These are phyloP conservation scores for Luvunga scandens DNA, from an alignment of 345 rosid genomes.

Conservation along the genomic window DNA sequence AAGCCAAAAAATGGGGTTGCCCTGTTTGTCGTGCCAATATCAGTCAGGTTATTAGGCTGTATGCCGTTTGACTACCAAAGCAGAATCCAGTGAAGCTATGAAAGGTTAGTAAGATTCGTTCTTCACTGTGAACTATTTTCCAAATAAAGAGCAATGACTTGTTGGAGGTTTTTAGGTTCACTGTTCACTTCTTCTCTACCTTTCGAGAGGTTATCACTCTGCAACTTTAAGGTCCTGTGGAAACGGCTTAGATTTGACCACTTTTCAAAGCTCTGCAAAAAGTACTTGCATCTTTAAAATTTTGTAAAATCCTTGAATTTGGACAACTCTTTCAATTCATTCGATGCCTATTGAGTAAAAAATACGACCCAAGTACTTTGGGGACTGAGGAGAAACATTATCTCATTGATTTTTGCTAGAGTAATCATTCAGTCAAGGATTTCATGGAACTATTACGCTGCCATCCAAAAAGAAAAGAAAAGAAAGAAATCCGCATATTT, in stretches of 20 bases:
- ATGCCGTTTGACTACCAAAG: conserved; percentile 53
- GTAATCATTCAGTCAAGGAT: background rate
- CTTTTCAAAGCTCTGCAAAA: background rate
- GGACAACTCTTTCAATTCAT: background rate
- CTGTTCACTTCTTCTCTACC: background rate
- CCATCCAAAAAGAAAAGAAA: background rate
- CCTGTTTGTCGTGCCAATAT: conserved; percentile 93
- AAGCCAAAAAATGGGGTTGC: conserved; percentile 86
- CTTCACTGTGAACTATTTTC: background rate
- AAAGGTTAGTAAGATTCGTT: conserved; percentile 6
- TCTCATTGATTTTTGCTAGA: background rate
- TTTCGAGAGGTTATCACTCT: background rate
- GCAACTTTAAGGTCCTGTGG: background rate
- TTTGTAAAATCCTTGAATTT: background rate
- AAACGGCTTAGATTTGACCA: background rate
- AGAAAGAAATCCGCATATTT: background rate
- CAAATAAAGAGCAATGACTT: background rate
- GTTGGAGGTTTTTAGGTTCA: background rate
- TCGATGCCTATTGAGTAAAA: background rate
- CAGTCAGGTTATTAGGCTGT: conserved; percentile 69
- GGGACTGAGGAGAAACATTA: background rate
- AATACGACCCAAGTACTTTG: background rate
- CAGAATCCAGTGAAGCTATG: background rate
- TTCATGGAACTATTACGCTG: background rate
- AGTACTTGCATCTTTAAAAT: background rate